Conservation (phyloP, 2,329 filamentous ascomycete species). For the Cytospora schulzeri region DNA sequence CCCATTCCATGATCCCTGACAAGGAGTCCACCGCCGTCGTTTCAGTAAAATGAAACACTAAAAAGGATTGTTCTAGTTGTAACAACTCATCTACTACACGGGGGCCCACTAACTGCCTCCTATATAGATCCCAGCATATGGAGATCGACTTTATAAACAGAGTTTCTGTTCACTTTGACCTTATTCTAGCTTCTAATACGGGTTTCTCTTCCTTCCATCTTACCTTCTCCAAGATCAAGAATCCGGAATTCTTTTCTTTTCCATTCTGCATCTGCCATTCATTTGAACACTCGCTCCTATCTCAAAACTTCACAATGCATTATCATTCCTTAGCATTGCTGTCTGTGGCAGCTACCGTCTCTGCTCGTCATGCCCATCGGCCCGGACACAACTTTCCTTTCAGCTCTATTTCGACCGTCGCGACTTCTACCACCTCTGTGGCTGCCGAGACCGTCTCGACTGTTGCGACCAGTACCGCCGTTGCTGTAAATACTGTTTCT, state of each 20-base stretch:
- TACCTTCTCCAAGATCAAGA: not conserved
- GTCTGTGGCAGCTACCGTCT: constrained; percentile 8
- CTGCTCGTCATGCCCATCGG: not conserved
- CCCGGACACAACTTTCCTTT: not conserved
- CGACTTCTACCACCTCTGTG: not conserved
- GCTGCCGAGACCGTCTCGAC: not conserved
- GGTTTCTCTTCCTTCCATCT: not conserved
- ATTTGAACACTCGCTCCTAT: not conserved
- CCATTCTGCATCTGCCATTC: not conserved
- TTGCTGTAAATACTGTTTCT: constrained; percentile 5
- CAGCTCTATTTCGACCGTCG: not conserved
- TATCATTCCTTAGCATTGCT: constrained; percentile 11
- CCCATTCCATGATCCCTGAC: constrained; percentile 7
- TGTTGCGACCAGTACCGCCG: not conserved
- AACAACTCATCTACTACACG: constrained; percentile 12
- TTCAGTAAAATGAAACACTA: constrained; percentile 27
- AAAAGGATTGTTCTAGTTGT: constrained; percentile 8
- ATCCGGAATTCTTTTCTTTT: not conserved
- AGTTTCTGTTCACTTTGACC: not conserved
- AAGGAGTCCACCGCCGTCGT: constrained; percentile 12
- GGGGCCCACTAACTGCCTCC: constrained; percentile 12
- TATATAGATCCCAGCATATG: not conserved
- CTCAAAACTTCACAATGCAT: constrained; percentile 10
- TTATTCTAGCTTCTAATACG: not conserved
- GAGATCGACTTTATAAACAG: not conserved